Base-by-base conservation (phyloP, 257 asterid genomes). In the Fraxinus anomala region DNA sequence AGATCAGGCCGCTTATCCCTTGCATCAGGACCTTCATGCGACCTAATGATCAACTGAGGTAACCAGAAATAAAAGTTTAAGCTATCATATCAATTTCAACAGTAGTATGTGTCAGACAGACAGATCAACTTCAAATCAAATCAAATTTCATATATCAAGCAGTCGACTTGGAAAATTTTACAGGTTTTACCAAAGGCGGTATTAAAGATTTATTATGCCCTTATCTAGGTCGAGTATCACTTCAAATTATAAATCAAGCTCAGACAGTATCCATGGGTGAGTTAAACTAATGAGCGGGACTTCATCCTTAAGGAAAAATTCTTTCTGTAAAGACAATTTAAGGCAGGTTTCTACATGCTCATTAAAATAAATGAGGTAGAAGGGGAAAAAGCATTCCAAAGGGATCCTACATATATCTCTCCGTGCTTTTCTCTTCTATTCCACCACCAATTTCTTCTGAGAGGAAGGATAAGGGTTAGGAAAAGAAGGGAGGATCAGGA, bases 11-110 rank as follows among this genome's bases (percentile, higher is more conserved):
- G 85, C 87, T 93, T 96, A 80, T 92, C 97, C 88, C 99, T 88
- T 72, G 98, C 98, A 89, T 96, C 98, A 49, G 99, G 99, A 84
- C 99, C 99, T 89, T 96, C 99, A 81, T 96, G 99, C 47, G 99
- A 96, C 87, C 98, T 92, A 76, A 96, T 92, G 79, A 93, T 89
- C 91, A 93, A 82, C 99, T 95, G 89, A 40, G 80, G 76, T 76
- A 39, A 75, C 81, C 79, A 74, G 68, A 84, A 83, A 44, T 80
- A 51, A 73, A 73, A 74, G 77, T 70, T 42, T 24, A 47, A 68
- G 76, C 67, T 49, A 82, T 67, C 83, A 70, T 68, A 85, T 74
- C 73, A 77, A 72, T 69, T 56, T 37, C 80, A 80, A 19, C 42
- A 68, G n/a, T 40, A 13, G 54, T 17, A 31, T 26, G 10, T 17